A percentile compares a stretch with the other conserved stretches of the same genome.
Evolutionary conservation across 352 stramenopile genomes (phyloP).

Genomic region (Nothophytophthora sp.): DNA sequence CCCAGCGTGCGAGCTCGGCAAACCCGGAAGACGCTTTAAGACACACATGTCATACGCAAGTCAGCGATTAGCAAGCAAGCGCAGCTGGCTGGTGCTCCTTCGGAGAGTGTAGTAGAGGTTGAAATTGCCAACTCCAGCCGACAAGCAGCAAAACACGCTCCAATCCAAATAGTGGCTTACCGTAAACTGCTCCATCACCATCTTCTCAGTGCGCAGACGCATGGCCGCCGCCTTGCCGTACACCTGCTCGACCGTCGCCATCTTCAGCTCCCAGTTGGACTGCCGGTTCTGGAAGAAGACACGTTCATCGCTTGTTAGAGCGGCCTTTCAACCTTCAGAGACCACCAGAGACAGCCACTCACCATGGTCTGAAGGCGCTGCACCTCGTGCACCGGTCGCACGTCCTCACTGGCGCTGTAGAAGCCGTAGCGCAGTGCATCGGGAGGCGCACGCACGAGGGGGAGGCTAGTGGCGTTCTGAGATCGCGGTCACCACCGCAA

Average conservation of each 20-base stretch:
- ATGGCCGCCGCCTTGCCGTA: conserved; percentile 90
- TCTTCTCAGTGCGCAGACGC: conserved; percentile 88
- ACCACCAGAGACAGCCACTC: conserved; percentile 2
- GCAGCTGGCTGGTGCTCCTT: background rate
- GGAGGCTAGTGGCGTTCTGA: conserved; percentile 71
- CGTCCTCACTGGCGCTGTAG: conserved; percentile 81
- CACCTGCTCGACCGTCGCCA: conserved; percentile 87
- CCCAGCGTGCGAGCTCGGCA: conserved; percentile 74
- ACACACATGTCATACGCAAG: conserved; percentile 1
- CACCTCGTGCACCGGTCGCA: conserved; percentile 81
- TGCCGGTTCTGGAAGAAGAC: conserved; percentile 51
- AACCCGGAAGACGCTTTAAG: conserved; percentile 72
- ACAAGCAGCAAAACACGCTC: background rate
- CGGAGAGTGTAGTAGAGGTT: too few species aligned
- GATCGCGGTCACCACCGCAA: background rate
- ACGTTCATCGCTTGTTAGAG: background rate
- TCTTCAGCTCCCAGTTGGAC: conserved; percentile 87
- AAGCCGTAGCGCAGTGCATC: conserved; percentile 84
- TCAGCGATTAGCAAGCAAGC: background rate
- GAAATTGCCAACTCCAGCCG: too few species aligned
- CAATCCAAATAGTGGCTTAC: conserved; percentile 20
- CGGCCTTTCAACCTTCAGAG: background rate
- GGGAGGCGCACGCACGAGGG: conserved; percentile 78
- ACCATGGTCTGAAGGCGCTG: conserved; percentile 83
- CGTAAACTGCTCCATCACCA: conserved; percentile 83